Evolutionary conservation across 139 green algal species (phyloP).

Genomic region (Edaphochlamys debaryana): DNA sequence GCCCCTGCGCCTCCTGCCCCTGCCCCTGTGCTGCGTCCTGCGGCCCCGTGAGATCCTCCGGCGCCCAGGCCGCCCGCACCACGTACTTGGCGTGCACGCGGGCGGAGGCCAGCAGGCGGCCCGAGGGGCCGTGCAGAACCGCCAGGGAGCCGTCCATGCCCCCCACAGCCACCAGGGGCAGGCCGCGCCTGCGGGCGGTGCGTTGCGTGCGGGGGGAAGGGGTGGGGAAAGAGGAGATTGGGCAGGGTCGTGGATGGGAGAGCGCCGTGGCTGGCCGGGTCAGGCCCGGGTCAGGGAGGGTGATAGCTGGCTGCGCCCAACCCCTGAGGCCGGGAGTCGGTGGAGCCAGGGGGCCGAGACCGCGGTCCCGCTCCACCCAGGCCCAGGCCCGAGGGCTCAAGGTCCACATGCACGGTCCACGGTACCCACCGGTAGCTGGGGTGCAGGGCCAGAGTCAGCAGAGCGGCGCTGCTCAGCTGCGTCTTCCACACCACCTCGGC

Average conservation of each 20-base stretch:
- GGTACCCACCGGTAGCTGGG: neutral
- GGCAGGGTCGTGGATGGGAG: neutral
- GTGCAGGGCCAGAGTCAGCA: constrained; percentile 30
- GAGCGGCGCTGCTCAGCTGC: constrained; percentile 12
- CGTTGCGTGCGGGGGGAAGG: too few relatives aligned
- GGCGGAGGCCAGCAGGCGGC: neutral
- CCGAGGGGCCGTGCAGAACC: constrained; percentile 25
- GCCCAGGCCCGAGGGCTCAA: too few relatives aligned
- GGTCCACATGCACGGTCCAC: too few relatives aligned
- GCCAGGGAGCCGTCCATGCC: constrained; percentile 21
- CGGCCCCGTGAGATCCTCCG: neutral
- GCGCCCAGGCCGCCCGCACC: constrained; percentile 37
- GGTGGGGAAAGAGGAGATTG: neutral
- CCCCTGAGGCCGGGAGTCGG: too few relatives aligned
- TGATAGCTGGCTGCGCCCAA: too few relatives aligned
- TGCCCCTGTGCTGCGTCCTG: too few relatives aligned
- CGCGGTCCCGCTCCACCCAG: too few relatives aligned
- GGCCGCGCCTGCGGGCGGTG: neutral
- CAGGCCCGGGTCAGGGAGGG: too few relatives aligned
- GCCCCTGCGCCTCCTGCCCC: constrained; percentile 8
- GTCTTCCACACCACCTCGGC: constrained; percentile 16
- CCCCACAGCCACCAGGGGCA: constrained; percentile 29
- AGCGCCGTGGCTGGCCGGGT: neutral
- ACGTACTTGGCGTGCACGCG: constrained; percentile 45
- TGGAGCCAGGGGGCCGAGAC: too few relatives aligned